Base-by-base conservation (phyloP, 768 basidiomycete species). In the Xerocomellus intermedius region DNA sequence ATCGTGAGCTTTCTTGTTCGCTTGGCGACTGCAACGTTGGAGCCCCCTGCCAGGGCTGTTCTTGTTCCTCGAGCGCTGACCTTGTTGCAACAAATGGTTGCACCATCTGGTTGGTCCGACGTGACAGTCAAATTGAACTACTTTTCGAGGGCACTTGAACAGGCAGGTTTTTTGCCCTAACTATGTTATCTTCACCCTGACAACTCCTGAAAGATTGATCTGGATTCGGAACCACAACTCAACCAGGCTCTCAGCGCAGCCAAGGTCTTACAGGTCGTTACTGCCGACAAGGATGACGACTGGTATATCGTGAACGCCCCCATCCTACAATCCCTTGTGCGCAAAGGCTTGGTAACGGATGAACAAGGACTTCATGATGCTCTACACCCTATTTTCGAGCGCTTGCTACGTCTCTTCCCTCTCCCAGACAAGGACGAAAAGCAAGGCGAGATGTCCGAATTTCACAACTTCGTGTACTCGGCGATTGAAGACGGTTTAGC, bases 1-100 rank as follows among this genome's bases (percentile, higher is more conserved):
- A 90, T 97, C 74, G 89, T 98, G 59, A 94, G 93, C 75, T 97
- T 94, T 72, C 81, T 99, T 33, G 86, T 99, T n/a, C 87, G 96
- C 44, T 79, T 98, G 43, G 86, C 91, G 9, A 91, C 91, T 16
- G 80, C 82, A 30, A 73, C 80, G 1, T 78, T 83, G 52, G 77
- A 77, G n/a, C 70, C 78, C 7, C 72, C 74, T 7, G 69, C 72
- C 26, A 73, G 68, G 46, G 60, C 56, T 21, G 70, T 74, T 16
- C 74, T 89, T 17, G 73, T 87, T 41, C 83, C 86, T 22, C 81
- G 85, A 54, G 85, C 86, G 2, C 73, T 91, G 32, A 67, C 76
- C 0, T 70, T 91, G 26, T 77, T 99, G 48, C 86, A 89, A 62
- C 77, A 82, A 58, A 87, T 99, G 65, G 81, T 95, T 19, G 85